Evolutionary conservation across 768 basidiomycete species (phyloP), one percentile per base, ranked within the genome.

Genomic region (Suillus subaureus): DNA sequence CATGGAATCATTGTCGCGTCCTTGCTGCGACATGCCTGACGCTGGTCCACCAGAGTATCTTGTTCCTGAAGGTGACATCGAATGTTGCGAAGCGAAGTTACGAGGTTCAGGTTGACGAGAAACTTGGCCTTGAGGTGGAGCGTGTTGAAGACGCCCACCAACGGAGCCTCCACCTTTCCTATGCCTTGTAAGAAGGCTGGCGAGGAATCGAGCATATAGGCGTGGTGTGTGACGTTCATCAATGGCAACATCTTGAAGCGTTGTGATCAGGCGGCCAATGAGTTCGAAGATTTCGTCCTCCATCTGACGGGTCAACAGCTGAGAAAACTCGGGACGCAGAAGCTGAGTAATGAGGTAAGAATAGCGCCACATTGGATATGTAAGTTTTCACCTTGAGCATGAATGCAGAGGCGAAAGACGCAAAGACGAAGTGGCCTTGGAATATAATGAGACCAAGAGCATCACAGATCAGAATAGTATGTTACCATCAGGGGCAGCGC

Each of bases 171-270:
- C 87, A 68, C 91, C 89, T 61, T 84, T 84, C n/a, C 88, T 86
- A 73, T 92, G 87, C 63, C 84, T 85, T 37, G 86, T 85, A 23
- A 94, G 79, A 33, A 93, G 79, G n/a, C 88, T 82, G 0, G 89
- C 86, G 8, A 94, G 83, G 81, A 94, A 94, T 16, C 91, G 86
- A 15, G 92, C 90, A 70, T 93, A 92, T 40, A 93, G 80, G 68
- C 87, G 89, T 2, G 91, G 92, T 0, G 91, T 92, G 72, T 94
- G 92, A 16, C 89, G 84, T 69, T 91, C 90, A 70, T 94, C 92
- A 60, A 93, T 91, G 18, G 92, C 89, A 60, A 93, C 87, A 64
- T 89, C 88, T 15, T 87, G 84, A 62, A 93, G 77, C 0, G 86
- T 89, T 66, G 89, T 86, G 69, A 94, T 92, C 26, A 94, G 81